These are phyloP conservation scores for Pseudevernia furfuracea DNA, from an alignment of 495 filamentous ascomycete genomes.

Conservation along the genomic window DNA sequence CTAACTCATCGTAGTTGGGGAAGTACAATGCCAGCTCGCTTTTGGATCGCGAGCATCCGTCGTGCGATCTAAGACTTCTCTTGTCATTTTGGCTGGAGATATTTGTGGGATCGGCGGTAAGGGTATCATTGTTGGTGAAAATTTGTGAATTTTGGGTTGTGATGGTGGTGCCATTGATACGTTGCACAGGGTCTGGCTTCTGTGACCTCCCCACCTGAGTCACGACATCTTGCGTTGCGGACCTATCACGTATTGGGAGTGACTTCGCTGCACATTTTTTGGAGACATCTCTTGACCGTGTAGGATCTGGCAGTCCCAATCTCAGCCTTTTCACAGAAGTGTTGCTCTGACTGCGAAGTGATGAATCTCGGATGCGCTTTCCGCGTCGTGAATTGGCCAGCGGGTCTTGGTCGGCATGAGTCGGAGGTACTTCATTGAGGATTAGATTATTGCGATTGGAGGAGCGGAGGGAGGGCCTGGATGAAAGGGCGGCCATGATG, in stretches of 20 bases:
- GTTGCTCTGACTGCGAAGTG: conserved; percentile 12
- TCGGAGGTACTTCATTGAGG: conserved; percentile 24
- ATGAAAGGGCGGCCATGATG: conserved; percentile 27
- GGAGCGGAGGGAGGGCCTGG: conserved; percentile 27
- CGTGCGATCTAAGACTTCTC: conserved; percentile 45
- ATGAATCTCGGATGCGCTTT: conserved; percentile 23
- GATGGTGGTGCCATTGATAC: conserved; percentile 1
- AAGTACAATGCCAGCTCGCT: conserved; percentile 85
- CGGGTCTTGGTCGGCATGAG: conserved; percentile 20
- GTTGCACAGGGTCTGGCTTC: conserved; percentile 21
- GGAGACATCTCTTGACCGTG: conserved; percentile 4
- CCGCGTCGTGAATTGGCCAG: conserved; percentile 16
- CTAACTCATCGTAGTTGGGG: conserved; percentile 81
- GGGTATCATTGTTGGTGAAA: conserved; percentile 4
- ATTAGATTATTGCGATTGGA: conserved; percentile 19
- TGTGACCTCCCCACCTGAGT: conserved; percentile 19
- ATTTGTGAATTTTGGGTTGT: conserved; percentile 7
- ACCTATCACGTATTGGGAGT: conserved; percentile 19
- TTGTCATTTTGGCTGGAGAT: conserved; percentile 29
- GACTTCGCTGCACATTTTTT: conserved; percentile 4
- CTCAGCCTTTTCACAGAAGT: conserved; percentile 22
- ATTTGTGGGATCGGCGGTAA: conserved; percentile 4
- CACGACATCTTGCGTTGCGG: conserved; percentile 14
- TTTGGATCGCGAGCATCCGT: conserved; percentile 56
- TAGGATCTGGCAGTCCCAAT: conserved; percentile 2